These are phyloP conservation scores for Pelargonium australe DNA, from an alignment of 441 rosid genomes.

Conservation along the genomic window DNA sequence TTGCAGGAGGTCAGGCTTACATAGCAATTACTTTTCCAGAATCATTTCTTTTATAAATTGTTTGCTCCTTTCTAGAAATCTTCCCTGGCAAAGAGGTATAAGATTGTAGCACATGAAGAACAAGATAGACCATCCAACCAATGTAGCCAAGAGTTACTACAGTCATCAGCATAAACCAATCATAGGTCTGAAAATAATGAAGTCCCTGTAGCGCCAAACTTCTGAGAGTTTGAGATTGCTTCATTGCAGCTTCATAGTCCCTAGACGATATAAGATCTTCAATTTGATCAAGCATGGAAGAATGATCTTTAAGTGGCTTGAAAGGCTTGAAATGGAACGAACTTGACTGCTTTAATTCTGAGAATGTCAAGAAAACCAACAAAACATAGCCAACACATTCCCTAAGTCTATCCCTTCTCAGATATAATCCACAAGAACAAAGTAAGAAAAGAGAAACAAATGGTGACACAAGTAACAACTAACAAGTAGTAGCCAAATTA, in stretches of 20 bases:
- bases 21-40: constrained; percentile 65
- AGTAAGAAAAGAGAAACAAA: constrained; percentile 1
- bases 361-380: constrained; percentile 46
- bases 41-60: constrained; percentile 39
- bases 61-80: constrained; percentile 41
- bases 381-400: constrained; percentile 10
- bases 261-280: constrained; percentile 52
- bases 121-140: constrained; percentile 87
- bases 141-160: constrained; percentile 74
- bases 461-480: not conserved
- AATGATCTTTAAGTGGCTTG: constrained; percentile 58
- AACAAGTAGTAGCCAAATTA: not conserved
- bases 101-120: constrained; percentile 77
- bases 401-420: constrained; percentile 3
- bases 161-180: constrained; percentile 93
- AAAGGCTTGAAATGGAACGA: constrained; percentile 78
- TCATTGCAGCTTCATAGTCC: constrained; percentile 64
- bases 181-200: constrained; percentile 93
- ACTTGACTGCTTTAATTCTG: constrained; percentile 70
- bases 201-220: constrained; percentile 77
- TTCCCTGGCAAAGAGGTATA: constrained; percentile 60
- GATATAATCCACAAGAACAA: constrained; percentile 11
- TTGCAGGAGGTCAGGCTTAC: constrained; percentile 34
- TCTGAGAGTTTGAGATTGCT: constrained; percentile 61
- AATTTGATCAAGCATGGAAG: constrained; percentile 45